Evolutionary conservation across 768 basidiomycete species (phyloP).

Genomic region (Macrolepiota dolichaula): DNA sequence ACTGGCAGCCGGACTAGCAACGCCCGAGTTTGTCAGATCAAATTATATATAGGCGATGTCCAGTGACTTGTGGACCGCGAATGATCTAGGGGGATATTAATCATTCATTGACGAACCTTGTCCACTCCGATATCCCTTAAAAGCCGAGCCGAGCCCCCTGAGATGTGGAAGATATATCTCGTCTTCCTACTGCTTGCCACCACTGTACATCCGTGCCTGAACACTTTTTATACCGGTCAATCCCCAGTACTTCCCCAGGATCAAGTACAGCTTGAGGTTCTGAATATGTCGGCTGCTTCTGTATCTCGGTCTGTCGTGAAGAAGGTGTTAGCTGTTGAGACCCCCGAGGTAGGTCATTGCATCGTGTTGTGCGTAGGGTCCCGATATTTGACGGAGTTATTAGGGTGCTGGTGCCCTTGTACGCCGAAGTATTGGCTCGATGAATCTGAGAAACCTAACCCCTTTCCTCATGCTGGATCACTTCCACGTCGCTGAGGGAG

Average conservation of each 20-base stretch:
- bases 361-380: constrained; percentile 3
- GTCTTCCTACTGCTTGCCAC: neutral
- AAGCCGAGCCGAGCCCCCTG: neutral
- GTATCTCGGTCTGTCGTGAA: constrained; percentile 71
- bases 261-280: neutral
- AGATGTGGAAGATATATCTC: constrained; percentile 4
- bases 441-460: constrained; percentile 70
- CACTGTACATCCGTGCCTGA: neutral
- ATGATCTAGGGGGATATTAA: neutral
- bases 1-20: neutral
- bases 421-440: constrained; percentile 80
- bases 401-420: constrained; percentile 83
- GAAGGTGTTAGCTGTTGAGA: constrained; percentile 74
- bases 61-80: neutral
- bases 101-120: neutral
- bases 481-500: constrained; percentile 67
- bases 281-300: constrained; percentile 26
- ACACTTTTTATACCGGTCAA: neutral
- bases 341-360: constrained; percentile 49
- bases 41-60: neutral
- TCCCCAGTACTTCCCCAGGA: neutral
- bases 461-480: constrained; percentile 93
- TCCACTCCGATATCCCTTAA: neutral
- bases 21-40: neutral
- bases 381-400: neutral